Evolutionary conservation across 352 stramenopile species (phyloP).

Genomic region (Phytophthora pisi): DNA sequence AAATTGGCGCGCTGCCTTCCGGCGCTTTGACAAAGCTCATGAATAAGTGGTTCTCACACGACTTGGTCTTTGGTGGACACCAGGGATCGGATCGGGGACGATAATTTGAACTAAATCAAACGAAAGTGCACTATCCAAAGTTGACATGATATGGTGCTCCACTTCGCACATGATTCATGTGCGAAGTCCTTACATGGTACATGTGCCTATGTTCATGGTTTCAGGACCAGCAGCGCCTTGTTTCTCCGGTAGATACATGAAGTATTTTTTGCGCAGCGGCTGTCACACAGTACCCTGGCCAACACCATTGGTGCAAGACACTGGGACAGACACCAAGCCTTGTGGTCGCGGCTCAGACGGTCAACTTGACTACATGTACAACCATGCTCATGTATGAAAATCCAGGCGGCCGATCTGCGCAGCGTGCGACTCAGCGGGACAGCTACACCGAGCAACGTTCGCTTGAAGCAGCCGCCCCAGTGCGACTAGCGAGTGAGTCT

Average conservation of each 20-base stretch:
- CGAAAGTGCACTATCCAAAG: conserved; percentile 14
- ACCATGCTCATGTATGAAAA: not conserved
- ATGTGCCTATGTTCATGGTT: no score
- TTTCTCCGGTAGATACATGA: not conserved
- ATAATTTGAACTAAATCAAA: conserved; percentile 18
- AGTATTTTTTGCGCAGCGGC: not conserved
- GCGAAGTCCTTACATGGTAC: no score
- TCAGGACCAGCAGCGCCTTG: no score
- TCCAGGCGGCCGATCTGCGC: not conserved
- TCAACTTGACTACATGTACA: not conserved
- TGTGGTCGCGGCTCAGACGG: not conserved
- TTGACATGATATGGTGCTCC: no score
- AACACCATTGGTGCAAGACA: conserved; percentile 2
- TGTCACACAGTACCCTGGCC: conserved; percentile 5
- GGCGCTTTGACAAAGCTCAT: conserved; percentile 5
- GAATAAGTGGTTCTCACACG: not conserved
- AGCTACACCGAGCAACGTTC: conserved; percentile 1
- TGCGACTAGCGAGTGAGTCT: conserved; percentile 31
- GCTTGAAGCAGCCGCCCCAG: conserved; percentile 16
- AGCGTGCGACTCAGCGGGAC: conserved; percentile 25
- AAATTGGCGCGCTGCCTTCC: conserved; percentile 3
- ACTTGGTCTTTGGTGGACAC: not conserved
- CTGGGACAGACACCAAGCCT: conserved; percentile 1
- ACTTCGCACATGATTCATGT: no score
- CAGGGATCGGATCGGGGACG: not conserved